Conservation (phyloP, 345 rosid species). For the Hevea brasiliensis region DNA sequence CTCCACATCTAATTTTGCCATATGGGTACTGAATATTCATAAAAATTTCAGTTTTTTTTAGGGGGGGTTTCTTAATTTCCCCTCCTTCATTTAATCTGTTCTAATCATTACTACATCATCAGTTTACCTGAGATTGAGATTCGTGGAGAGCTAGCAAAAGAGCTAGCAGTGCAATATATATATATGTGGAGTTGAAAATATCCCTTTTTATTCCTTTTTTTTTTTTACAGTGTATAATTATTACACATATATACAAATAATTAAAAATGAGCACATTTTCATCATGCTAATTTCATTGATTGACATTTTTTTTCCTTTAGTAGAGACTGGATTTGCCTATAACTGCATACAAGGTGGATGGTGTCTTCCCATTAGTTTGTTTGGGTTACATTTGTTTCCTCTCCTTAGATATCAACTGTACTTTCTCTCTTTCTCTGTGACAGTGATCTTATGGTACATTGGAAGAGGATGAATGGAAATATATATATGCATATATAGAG, state of each 20-base stretch:
- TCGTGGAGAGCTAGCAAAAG: slow-evolving; percentile 23
- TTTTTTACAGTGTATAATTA: slow-evolving; percentile 30
- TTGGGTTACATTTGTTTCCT: slow-evolving; percentile 23
- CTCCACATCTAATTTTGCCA: slow-evolving; percentile 24
- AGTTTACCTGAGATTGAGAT: slow-evolving; percentile 32
- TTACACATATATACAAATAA: slow-evolving; percentile 14
- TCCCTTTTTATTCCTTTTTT: not conserved
- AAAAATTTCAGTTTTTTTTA: not conserved
- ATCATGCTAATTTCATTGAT: not conserved
- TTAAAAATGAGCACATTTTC: slow-evolving; percentile 16
- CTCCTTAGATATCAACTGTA: slow-evolving; percentile 24
- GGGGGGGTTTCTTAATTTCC: not conserved
- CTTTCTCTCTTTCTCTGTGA: not conserved
- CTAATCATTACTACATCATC: slow-evolving; percentile 10
- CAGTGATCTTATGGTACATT: not conserved
- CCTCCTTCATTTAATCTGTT: slow-evolving; percentile 4
- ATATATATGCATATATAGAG: slow-evolving; percentile 3
- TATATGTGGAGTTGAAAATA: slow-evolving; percentile 13
- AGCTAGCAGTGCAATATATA: slow-evolving; percentile 2
- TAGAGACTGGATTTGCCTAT: slow-evolving; percentile 24
- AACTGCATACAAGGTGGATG: slow-evolving; percentile 20
- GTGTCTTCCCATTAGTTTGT: slow-evolving; percentile 36
- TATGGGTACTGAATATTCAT: slow-evolving; percentile 11
- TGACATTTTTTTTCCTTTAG: slow-evolving; percentile 14
- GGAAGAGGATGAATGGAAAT: no score